Percentiles rank a stretch among this genome's conserved stretches.
phyloP scores from a whole-genome alignment of 2,329 filamentous ascomycete species.

The Phaeosphaeria sp. region DNA sequence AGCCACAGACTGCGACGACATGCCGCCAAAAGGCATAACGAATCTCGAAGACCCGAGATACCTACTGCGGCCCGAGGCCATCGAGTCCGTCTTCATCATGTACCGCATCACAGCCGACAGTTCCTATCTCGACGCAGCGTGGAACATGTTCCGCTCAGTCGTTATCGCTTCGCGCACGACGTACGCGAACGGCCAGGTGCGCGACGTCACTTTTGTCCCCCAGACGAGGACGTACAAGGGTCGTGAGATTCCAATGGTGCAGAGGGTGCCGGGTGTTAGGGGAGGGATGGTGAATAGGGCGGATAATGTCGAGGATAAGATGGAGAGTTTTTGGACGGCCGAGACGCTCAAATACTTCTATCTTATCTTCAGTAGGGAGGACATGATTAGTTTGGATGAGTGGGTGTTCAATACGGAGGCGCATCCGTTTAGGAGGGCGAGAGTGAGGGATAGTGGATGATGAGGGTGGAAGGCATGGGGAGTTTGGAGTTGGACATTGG shows the following conservation, averaged over 20 bases:
- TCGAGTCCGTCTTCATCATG: constrained; percentile 66
- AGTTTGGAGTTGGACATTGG: not conserved
- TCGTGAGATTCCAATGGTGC: not conserved
- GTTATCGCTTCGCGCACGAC: constrained; percentile 48
- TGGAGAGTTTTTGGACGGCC: constrained; percentile 57
- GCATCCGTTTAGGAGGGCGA: constrained; percentile 53
- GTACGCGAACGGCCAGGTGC: constrained; percentile 53
- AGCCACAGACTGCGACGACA: constrained; percentile 24
- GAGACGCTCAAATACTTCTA: constrained; percentile 62
- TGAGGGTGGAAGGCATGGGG: not conserved
- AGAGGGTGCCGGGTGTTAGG: constrained; percentile 4
- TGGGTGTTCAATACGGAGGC: constrained; percentile 61
- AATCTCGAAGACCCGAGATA: constrained; percentile 52
- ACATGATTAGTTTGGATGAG: constrained; percentile 55
- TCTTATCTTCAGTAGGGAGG: constrained; percentile 53
- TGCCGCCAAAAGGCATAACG: constrained; percentile 50
- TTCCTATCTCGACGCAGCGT: constrained; percentile 52
- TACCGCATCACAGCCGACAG: constrained; percentile 65
- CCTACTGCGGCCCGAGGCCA: constrained; percentile 62
- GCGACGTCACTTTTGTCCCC: constrained; percentile 48
- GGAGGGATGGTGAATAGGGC: constrained; percentile 8
- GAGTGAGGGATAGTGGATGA: not conserved
- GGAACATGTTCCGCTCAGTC: constrained; percentile 57
- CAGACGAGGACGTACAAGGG: constrained; percentile 2
- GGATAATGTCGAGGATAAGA: constrained; percentile 41